Evolutionary conservation across 2,329 filamentous ascomycete species (phyloP), one percentile per base, ranked within the genome.

Genomic region (Chaetomiaceae sp.): DNA sequence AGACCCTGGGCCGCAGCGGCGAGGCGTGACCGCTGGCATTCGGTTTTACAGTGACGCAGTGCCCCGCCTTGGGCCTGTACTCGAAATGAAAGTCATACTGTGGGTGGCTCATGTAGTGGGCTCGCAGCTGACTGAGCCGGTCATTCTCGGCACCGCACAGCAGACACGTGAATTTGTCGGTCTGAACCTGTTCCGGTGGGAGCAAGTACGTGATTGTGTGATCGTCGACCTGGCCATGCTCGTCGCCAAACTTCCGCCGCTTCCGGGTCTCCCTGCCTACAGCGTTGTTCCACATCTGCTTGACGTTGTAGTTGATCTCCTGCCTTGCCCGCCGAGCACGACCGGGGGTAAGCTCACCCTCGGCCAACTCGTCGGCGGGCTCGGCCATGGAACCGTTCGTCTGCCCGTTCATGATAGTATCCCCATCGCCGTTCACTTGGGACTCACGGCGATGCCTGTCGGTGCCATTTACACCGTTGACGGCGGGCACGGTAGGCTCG

Each of bases 271-370:
- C 73, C 57, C 71, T 77, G 4, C 79, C 78, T 45, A 78, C 72
- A 5, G 78, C 77, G 58, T 78, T 76, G 58, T 79, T 77, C 62
- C 75, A 82, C 14, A 83, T 66, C 12, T 75, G 68, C 61, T 81
- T 83, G 33, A 83, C 64, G 56, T 84, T 84, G 60, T 84, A 84
- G 53, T 76, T 75, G 50, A 72, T 73, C 37, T 68, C 68, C 16
- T 65, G 71, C 46, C 78, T 72, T 14, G 68, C 66, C 38, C 78
- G 72, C 16, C 79, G 64, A 1, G 75, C 74, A 51, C 78, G 72
- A 47, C 70, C 77, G 0, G 77, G 77, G 2, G 77, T 81, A 13
- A 70, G 66, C 16, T 77, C 74, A 21, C 73, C 73, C 19, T 74
- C 70, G 6, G 61, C 55, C 8, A 72, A 71, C 31, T 76, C 75